A percentile compares a stretch with the other conserved stretches of the same genome.
These are phyloP conservation scores for Backusella sp. DNA, from an alignment of 192 early-diverging fungal species.

Conservation along the genomic window DNA sequence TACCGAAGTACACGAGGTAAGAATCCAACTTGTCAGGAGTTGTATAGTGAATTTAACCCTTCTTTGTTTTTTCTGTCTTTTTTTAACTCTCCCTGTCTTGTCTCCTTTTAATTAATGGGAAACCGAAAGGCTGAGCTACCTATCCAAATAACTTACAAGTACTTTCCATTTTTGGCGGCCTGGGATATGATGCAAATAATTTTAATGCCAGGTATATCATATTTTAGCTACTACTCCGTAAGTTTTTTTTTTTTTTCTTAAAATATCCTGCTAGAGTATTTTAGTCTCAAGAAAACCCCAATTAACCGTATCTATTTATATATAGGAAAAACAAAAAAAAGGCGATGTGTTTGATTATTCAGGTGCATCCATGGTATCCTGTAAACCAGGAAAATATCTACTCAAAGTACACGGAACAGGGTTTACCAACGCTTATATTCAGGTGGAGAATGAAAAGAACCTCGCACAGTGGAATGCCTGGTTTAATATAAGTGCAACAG, in stretches of 20 bases:
- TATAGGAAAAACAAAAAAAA: slow-evolving; percentile 10
- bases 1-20: slow-evolving; percentile 18
- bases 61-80: neutral
- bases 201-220: slow-evolving; percentile 37
- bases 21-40: neutral
- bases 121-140: slow-evolving; percentile 37
- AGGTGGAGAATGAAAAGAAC: slow-evolving; percentile 10
- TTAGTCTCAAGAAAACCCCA: neutral
- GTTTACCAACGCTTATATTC: neutral
- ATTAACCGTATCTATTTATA: neutral
- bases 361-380: neutral
- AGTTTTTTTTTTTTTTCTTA: neutral
- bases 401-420: neutral
- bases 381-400: neutral
- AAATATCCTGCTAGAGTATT: neutral
- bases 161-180: slow-evolving; percentile 41
- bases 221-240: slow-evolving; percentile 45
- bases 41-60: neutral
- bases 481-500: neutral
- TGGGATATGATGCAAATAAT: slow-evolving; percentile 52
- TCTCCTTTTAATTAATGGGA: neutral
- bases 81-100: neutral
- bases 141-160: slow-evolving; percentile 37
- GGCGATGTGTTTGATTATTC: slow-evolving; percentile 6
- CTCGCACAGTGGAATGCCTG: neutral